These are phyloP conservation scores for Fibroporia radiculosa DNA, from an alignment of 768 basidiomycete species.

Conservation along the genomic window DNA sequence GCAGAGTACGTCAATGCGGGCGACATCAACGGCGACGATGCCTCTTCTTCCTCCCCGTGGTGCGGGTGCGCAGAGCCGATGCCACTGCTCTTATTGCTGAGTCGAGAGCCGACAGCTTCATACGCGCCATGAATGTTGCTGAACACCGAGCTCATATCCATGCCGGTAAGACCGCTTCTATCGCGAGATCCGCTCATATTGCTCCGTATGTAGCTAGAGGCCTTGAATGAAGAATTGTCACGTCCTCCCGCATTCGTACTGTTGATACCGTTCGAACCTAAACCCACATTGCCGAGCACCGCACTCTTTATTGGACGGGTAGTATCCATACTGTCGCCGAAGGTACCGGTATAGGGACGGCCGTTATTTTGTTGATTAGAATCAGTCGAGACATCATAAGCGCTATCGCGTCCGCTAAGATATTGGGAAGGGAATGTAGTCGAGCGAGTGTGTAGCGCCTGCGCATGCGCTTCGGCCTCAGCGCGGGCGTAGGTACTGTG, in stretches of 20 bases:
- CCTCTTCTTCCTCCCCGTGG: slow-evolving; percentile 13
- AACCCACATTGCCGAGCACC: slow-evolving; percentile 1
- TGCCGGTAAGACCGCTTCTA: neutral
- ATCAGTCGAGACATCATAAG: neutral
- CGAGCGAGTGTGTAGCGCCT: slow-evolving; percentile 15
- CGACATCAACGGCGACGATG: slow-evolving; percentile 21
- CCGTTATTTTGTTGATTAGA: neutral
- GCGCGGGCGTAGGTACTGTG: slow-evolving; percentile 14
- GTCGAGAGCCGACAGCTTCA: neutral
- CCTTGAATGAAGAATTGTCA: neutral
- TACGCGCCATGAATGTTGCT: neutral
- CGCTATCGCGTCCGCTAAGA: neutral
- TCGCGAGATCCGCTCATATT: neutral
- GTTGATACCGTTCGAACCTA: slow-evolving; percentile 4
- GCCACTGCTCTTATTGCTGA: neutral
- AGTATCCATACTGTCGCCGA: neutral
- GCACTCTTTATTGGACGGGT: slow-evolving; percentile 1
- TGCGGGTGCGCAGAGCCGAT: neutral
- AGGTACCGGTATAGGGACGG: neutral
- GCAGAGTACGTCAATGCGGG: slow-evolving; percentile 24
- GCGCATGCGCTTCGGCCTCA: slow-evolving; percentile 9
- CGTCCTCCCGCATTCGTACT: neutral
- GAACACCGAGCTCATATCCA: neutral
- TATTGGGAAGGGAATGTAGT: slow-evolving; percentile 21
- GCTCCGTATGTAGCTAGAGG: neutral